Evolutionary conservation across 176 grass and related monocot genomes (phyloP).

Genomic region (Zizania latifolia): DNA sequence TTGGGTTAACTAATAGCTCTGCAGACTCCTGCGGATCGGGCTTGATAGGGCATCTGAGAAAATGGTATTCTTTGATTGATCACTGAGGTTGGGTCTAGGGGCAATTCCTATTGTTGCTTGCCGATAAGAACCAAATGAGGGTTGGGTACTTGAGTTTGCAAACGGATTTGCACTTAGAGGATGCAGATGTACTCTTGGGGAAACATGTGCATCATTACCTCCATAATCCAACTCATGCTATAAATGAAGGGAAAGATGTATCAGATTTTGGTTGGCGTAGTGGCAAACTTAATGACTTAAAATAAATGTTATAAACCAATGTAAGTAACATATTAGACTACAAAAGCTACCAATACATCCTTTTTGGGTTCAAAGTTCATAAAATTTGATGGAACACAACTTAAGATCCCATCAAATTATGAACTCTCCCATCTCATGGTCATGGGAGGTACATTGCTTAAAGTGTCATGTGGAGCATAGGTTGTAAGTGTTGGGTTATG

Average conservation of each 20-base stretch:
- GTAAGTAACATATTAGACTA: conserved; percentile 18
- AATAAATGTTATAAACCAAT: conserved; percentile 15
- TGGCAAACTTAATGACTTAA: background rate
- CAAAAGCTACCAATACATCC: background rate
- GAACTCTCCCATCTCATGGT: background rate
- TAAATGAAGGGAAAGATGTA: conserved; percentile 25
- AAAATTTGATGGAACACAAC: conserved; percentile 17
- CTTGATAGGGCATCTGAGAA: conserved; percentile 77
- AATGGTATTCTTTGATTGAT: conserved; percentile 64
- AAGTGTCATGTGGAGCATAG: background rate
- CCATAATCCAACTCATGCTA: conserved; percentile 86
- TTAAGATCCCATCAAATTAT: background rate
- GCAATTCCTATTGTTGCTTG: conserved; percentile 32
- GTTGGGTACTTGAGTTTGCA: conserved; percentile 37
- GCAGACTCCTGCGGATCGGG: conserved; percentile 53
- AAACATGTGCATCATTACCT: conserved; percentile 54
- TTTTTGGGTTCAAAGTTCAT: conserved; percentile 5
- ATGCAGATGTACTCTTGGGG: conserved; percentile 51
- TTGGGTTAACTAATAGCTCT: conserved; percentile 57
- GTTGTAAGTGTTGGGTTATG: no score
- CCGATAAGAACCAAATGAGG: conserved; percentile 21
- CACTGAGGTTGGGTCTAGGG: conserved; percentile 42
- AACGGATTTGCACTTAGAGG: conserved; percentile 37
- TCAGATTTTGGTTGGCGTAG: background rate
- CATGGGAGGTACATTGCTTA: background rate